phyloP scores from a whole-genome alignment of 805 yeast species.

The Nakazawaea molendinolei region DNA sequence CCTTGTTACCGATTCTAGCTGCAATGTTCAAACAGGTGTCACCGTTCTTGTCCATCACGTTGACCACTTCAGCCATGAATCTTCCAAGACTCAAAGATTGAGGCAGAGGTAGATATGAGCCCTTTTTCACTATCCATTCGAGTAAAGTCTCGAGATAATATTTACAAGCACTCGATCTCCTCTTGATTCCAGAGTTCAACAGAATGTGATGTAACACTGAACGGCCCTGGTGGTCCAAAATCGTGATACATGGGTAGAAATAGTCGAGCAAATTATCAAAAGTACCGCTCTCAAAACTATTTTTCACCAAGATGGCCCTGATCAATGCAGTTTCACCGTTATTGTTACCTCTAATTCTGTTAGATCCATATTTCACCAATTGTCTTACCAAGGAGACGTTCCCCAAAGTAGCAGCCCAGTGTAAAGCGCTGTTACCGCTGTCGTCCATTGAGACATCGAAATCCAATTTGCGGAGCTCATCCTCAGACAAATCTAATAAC shows the following conservation, averaged over 20 bases:
- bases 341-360: slow-evolving; percentile 65
- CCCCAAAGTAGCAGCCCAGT: slow-evolving; percentile 94
- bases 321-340: slow-evolving; percentile 85
- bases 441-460: slow-evolving; percentile 89
- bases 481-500: slow-evolving; percentile 16
- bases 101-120: slow-evolving; percentile 33
- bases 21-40: slow-evolving; percentile 93
- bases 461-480: slow-evolving; percentile 34
- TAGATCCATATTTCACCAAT: slow-evolving; percentile 61
- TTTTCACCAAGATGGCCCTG: slow-evolving; percentile 78
- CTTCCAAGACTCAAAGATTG: slow-evolving; percentile 44
- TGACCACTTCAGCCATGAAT: slow-evolving; percentile 66
- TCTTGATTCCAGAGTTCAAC: slow-evolving; percentile 69
- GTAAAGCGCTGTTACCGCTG: slow-evolving; percentile 87
- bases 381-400: slow-evolving; percentile 62
- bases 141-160: slow-evolving; percentile 66
- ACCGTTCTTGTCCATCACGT: slow-evolving; percentile 88
- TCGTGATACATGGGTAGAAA: slow-evolving; percentile 66
- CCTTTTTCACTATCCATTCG: slow-evolving; percentile 69
- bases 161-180: slow-evolving; percentile 64
- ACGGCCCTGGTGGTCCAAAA: slow-evolving; percentile 64
- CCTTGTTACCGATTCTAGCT: slow-evolving; percentile 78
- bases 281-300: slow-evolving; percentile 70
- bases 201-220: slow-evolving; percentile 86
- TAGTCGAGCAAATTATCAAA: slow-evolving; percentile 66